Percentiles rank a stretch among this genome's conserved stretches.
Conservation (phyloP, 2,329 filamentous ascomycete species). For the Sordariomycetes sp. region DNA sequence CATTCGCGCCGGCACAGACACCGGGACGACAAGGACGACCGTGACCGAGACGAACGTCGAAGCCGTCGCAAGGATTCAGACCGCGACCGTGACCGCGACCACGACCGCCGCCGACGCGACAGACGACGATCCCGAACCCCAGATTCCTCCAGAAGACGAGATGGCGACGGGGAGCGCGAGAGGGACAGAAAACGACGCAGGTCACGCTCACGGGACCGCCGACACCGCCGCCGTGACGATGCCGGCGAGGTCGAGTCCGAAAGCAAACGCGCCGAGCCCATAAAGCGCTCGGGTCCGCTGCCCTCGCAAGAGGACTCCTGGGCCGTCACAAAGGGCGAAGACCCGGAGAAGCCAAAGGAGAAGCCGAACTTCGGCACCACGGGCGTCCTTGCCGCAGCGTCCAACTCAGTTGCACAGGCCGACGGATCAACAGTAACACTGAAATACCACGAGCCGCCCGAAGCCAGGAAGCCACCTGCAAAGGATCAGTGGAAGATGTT, state of each 20-base stretch:
- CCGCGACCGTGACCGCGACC: slow-evolving; percentile 13
- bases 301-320: slow-evolving; percentile 54
- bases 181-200: slow-evolving; percentile 10
- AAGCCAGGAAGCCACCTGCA: slow-evolving; percentile 78
- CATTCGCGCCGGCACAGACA: too few species aligned
- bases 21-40: slow-evolving; percentile 10
- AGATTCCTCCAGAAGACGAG: slow-evolving; percentile 14
- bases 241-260: slow-evolving; percentile 10
- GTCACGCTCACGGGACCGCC: slow-evolving; percentile 16
- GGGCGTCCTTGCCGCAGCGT: slow-evolving; percentile 77
- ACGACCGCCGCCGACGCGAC: slow-evolving; percentile 17
- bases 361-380: slow-evolving; percentile 80
- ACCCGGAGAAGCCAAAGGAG: slow-evolving; percentile 58
- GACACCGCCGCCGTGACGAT: slow-evolving; percentile 15
- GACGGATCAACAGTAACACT: slow-evolving; percentile 68
- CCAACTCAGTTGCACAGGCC: slow-evolving; percentile 68
- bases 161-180: slow-evolving; percentile 7
- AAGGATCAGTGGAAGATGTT: slow-evolving; percentile 82
- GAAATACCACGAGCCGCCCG: slow-evolving; percentile 92
- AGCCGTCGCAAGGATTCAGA: slow-evolving; percentile 11
- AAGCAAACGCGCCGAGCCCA: slow-evolving; percentile 11
- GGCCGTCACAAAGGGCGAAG: slow-evolving; percentile 34
- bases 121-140: slow-evolving; percentile 22
- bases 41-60: slow-evolving; percentile 9
- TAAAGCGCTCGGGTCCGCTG: slow-evolving; percentile 36